These are phyloP conservation scores for Sporothrix brunneoviolacea DNA, from an alignment of 2,329 filamentous ascomycete genomes.

Conservation along the genomic window DNA sequence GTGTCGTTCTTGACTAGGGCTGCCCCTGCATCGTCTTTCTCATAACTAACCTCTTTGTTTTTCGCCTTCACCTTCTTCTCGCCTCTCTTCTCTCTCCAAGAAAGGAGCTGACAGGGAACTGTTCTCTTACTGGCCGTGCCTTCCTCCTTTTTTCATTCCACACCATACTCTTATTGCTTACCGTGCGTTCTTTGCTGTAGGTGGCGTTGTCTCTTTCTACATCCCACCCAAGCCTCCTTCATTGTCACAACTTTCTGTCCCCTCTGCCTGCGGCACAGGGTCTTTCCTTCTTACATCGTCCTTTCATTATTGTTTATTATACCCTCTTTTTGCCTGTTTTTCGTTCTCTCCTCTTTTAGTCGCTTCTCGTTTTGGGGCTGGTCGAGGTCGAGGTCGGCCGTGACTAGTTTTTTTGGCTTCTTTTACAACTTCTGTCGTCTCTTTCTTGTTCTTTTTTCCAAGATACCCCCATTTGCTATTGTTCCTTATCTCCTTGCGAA, in stretches of 20 bases:
- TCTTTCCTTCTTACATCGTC: not conserved
- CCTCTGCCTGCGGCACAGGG: not conserved
- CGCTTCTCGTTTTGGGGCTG: not conserved
- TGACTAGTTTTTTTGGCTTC: not conserved
- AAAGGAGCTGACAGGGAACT: no score
- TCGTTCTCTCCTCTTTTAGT: not conserved
- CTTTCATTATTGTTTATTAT: not conserved
- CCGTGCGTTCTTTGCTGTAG: not conserved
- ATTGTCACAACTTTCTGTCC: not conserved
- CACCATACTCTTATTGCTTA: not conserved
- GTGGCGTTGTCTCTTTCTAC: not conserved
- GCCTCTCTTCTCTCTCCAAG: not conserved
- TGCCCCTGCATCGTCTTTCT: not conserved
- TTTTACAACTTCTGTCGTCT: not conserved
- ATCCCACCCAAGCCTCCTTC: not conserved
- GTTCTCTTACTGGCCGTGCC: no score
- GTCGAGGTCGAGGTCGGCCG: constrained; percentile 2
- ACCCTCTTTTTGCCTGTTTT: constrained; percentile 17
- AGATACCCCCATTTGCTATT: constrained; percentile 5
- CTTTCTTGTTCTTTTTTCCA: not conserved
- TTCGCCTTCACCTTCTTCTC: not conserved
- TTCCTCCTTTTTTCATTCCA: constrained; percentile 15
- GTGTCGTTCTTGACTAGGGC: not conserved
- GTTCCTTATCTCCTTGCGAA: constrained; percentile 3
- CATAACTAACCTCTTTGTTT: no score